Evolutionary conservation across 805 yeast genomes (phyloP), one percentile per base, ranked within the genome.

Genomic region (Saccharomyces jurei): DNA sequence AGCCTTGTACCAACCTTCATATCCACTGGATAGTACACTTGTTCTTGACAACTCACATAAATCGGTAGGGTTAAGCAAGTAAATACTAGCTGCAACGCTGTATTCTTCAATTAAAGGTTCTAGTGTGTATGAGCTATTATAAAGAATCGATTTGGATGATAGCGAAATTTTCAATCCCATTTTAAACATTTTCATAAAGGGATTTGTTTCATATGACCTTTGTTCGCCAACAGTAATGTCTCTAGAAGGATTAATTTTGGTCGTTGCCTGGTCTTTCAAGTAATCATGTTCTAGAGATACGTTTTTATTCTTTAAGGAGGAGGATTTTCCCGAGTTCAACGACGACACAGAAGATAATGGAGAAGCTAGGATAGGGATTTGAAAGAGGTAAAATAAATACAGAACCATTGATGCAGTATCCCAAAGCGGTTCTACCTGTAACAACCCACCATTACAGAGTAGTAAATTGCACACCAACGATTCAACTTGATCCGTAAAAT

Each of bases 61-160:
- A 53, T 68, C 72, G 4, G 71, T 69, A 1, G 70, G 68, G 49
- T 62, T 65, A 25, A 68, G 51, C 13, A 66, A 49, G 51, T 67
- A 63, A n/a, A 68, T 68, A 52, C 70, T 67, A 1, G 72, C 72
- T 4, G 72, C 72, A 11, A 68, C 70, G 53, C 72, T 67, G 50
- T 65, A 68, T 44, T 68, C 72, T 54, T 68, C 72, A 26, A 68
- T 64, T 6, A 66, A 54, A 1, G 72, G 72, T 50, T 68, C 72
- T 48, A 56, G 49, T 2, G 72, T 68, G 51, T 67, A 68, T 2
- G 71, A 68, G 21, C 65, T 64, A 52, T 67, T 68, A 51, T 58
- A 63, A 11, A 68, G 57, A 4, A 67, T 60, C 1, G 71, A 68
- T 30, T 59, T 63, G 6, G 67, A 63, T 1, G 71, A 67, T 8